A percentile compares a stretch with the other conserved stretches of the same genome.
phyloP scores from a whole-genome alignment of 495 filamentous ascomycete species.

The Usnea hakonensis region DNA sequence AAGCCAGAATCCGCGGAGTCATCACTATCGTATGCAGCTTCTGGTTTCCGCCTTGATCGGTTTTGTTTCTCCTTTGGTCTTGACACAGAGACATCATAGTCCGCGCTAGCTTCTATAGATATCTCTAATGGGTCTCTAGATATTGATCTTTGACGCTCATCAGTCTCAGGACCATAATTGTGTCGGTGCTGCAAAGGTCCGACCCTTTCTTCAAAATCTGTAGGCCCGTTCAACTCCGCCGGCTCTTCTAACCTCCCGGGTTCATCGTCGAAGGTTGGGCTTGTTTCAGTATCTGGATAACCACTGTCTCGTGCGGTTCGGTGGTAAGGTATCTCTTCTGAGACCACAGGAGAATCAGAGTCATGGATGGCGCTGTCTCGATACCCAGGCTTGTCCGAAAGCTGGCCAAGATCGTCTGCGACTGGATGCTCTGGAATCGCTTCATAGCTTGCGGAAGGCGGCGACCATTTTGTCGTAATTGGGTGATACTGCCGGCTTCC shows the following conservation, averaged over 20 bases:
- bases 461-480: not conserved
- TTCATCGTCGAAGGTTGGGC: conserved; percentile 19
- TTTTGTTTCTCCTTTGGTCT: conserved; percentile 5
- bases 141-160: not conserved
- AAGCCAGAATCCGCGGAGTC: conserved; percentile 22
- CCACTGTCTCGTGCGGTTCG: conserved; percentile 35
- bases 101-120: conserved; percentile 6
- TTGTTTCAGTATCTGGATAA: conserved; percentile 32
- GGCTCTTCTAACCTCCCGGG: not conserved
- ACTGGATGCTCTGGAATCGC: not conserved
- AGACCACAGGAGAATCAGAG: conserved; percentile 40
- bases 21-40: conserved; percentile 16
- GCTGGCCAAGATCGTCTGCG: not conserved
- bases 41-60: conserved; percentile 11
- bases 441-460: not conserved
- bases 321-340: conserved; percentile 21
- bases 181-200: not conserved
- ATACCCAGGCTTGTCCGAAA: conserved; percentile 19
- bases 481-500: not conserved
- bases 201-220: not conserved
- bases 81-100: not conserved
- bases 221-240: not conserved
- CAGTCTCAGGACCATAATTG: not conserved
- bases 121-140: not conserved
- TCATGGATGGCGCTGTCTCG: conserved; percentile 46